These are phyloP conservation scores for Parathielavia hyrcaniae DNA, from an alignment of 495 filamentous ascomycete genomes.

Conservation along the genomic window DNA sequence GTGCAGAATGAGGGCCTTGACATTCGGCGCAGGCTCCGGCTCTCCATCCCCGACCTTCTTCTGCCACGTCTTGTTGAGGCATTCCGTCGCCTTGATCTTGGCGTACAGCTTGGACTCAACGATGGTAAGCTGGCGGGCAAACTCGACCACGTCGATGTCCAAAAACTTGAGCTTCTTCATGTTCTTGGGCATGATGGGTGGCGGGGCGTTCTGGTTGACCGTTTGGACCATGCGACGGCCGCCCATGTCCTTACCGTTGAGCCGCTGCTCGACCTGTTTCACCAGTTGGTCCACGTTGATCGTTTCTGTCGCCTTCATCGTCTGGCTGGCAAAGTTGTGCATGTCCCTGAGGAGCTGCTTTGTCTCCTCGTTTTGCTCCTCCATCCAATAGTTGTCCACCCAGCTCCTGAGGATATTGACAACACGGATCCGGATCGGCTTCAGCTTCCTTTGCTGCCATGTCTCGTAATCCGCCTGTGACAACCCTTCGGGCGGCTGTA, in stretches of 20 bases:
- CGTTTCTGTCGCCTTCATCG: conserved; percentile 85
- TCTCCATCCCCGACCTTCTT: conserved; percentile 80
- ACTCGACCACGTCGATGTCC: conserved; percentile 92
- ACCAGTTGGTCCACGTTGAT: conserved; percentile 76
- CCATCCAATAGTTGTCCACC: conserved; percentile 99
- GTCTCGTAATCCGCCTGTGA: conserved; percentile 66
- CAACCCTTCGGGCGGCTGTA: conserved; percentile 86
- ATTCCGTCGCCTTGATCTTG: conserved; percentile 92
- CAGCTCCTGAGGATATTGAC: conserved; percentile 97
- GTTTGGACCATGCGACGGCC: conserved; percentile 82
- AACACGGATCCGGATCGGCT: conserved; percentile 87
- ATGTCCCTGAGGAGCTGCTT: conserved; percentile 81
- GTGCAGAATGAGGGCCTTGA: conserved; percentile 92
- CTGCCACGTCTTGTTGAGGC: conserved; percentile 97
- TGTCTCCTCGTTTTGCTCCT: conserved; percentile 73
- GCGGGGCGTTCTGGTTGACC: conserved; percentile 66
- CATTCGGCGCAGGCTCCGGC: conserved; percentile 84
- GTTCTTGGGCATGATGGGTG: conserved; percentile 93
- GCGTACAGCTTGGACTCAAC: conserved; percentile 92
- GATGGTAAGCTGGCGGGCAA: conserved; percentile 92
- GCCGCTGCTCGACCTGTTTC: conserved; percentile 76
- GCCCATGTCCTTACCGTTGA: conserved; percentile 80
- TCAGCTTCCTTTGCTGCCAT: conserved; percentile 93
- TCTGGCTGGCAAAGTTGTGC: conserved; percentile 83
- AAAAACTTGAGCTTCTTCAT: conserved; percentile 99